Evolutionary conservation across 169 alveolate species (phyloP), one percentile per base, ranked within the genome.

Genomic region (Eimeria necatrix): DNA sequence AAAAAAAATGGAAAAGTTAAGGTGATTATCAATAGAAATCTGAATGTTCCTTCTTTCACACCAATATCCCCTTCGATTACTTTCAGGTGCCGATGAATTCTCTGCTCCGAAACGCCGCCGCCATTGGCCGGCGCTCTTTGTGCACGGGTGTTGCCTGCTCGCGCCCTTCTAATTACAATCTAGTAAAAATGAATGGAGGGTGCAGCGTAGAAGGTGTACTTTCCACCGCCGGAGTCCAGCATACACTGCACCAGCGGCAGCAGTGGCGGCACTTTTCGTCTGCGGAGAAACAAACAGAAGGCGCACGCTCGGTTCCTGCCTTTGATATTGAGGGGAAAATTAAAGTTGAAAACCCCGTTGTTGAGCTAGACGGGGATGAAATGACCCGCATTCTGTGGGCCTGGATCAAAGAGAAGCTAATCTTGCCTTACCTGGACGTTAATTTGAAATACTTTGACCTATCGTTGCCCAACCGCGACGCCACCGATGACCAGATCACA

Each of bases 381-480:
- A 98, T 98, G 99, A 98, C 99, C 60, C 97, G 99, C 83, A 97
- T 99, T 83, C 98, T 99, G 89, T 98, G 99, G 99, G 96, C 97
- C 68, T 95, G 97, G 97, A 98, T 99, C 85, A 99, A 98, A 95
- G 99, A 98, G 56, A 98, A 98, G 97, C 96, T 98, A 52, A 97
- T 99, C 91, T 84, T 97, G 14, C 99, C 99, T 20, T 98, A 97
- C 96, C 95, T 99, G 46, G 99, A 99, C 91, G 53, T 98, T 24
- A 98, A 98, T 14, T 96, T 98, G 88, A 93, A 97, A 93, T 99
- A 99, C 95, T 99, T 91, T 93, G 99, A 99, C 96, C 96, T 99
- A 46, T 97, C 98, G 12, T 96, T 99, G 76, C 97, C 98, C 92
- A 84, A 98, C 94, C 94, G 99, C 83, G 99, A 99, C 91, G 24